A percentile compares a stretch with the other conserved stretches of the same genome.
phyloP scores from a whole-genome alignment of 768 basidiomycete species.

The Suillus ampliporus region DNA sequence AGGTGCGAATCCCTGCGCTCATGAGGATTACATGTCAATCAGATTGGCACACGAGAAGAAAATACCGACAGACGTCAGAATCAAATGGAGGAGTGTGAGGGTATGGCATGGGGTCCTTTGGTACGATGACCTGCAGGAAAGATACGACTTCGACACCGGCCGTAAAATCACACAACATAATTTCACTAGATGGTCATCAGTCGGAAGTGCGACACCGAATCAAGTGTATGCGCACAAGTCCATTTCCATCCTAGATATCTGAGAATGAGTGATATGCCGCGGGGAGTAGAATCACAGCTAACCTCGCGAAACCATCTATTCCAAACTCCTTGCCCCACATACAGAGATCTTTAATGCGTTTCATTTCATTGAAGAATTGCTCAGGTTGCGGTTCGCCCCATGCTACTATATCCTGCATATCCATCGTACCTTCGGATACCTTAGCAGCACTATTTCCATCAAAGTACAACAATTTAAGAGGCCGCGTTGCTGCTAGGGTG shows the following conservation, averaged over 20 bases:
- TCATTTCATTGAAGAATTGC: slow-evolving; percentile 23
- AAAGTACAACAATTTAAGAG: slow-evolving; percentile 40
- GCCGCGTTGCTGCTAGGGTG: slow-evolving; percentile 32
- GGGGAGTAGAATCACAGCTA: not conserved
- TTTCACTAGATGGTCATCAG: slow-evolving; percentile 39
- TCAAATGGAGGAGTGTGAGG: not conserved
- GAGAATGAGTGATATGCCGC: not conserved
- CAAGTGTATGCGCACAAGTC: slow-evolving; percentile 46
- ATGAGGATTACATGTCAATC: not conserved
- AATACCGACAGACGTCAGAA: not conserved
- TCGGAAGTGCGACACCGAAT: not conserved
- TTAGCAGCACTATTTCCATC: slow-evolving; percentile 38
- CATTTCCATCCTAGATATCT: slow-evolving; percentile 49
- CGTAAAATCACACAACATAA: slow-evolving; percentile 54
- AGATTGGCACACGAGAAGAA: not conserved
- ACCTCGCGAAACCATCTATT: slow-evolving; percentile 42
- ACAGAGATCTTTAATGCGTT: slow-evolving; percentile 38
- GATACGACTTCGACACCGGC: slow-evolving; percentile 46
- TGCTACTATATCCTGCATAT: slow-evolving; percentile 41
- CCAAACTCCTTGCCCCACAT: slow-evolving; percentile 37
- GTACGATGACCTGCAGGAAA: slow-evolving; percentile 37
- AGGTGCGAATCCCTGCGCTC: not conserved
- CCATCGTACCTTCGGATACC: slow-evolving; percentile 37
- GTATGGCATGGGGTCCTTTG: not conserved
- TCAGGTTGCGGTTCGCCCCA: slow-evolving; percentile 34